Percentiles rank a stretch among this genome's conserved stretches.
Evolutionary conservation across 345 rosid genomes (phyloP).

Genomic region (Euphorbia peplus): DNA sequence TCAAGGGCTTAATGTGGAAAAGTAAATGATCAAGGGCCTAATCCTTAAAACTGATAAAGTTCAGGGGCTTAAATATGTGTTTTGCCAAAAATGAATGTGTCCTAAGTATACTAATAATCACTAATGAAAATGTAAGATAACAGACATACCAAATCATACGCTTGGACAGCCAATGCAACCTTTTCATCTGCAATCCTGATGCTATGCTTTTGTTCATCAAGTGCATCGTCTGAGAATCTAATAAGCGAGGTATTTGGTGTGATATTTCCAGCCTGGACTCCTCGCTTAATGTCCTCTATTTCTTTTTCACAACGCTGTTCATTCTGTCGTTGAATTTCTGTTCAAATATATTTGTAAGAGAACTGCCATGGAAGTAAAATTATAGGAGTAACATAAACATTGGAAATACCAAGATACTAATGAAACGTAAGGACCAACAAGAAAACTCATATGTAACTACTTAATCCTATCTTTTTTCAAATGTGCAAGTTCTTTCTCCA

Average conservation of each 20-base stretch:
- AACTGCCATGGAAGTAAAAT: neutral
- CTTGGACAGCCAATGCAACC: slow-evolving; percentile 81
- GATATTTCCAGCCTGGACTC: slow-evolving; percentile 53
- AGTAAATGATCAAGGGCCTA: too few species aligned
- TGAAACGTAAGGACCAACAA: neutral
- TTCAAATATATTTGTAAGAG: slow-evolving; percentile 10
- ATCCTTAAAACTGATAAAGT: too few species aligned
- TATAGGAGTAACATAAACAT: neutral
- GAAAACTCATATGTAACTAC: neutral
- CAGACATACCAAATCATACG: slow-evolving; percentile 78
- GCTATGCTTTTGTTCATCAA: slow-evolving; percentile 94
- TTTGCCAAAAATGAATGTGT: too few species aligned
- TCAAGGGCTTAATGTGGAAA: too few species aligned
- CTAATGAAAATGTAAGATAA: neutral
- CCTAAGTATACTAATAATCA: neutral
- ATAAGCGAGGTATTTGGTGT: slow-evolving; percentile 46
- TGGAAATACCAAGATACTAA: neutral
- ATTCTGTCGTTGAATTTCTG: slow-evolving; percentile 78
- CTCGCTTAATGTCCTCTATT: slow-evolving; percentile 72
- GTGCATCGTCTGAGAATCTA: slow-evolving; percentile 80
- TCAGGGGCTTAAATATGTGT: too few species aligned
- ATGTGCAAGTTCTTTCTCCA: neutral
- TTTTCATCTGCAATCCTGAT: slow-evolving; percentile 95
- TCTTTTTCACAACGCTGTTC: slow-evolving; percentile 85
- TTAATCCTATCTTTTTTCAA: neutral